Percentiles rank a stretch among this genome's conserved stretches.
phyloP scores from a whole-genome alignment of 768 basidiomycete genomes.

The Russula griseocarnosa region DNA sequence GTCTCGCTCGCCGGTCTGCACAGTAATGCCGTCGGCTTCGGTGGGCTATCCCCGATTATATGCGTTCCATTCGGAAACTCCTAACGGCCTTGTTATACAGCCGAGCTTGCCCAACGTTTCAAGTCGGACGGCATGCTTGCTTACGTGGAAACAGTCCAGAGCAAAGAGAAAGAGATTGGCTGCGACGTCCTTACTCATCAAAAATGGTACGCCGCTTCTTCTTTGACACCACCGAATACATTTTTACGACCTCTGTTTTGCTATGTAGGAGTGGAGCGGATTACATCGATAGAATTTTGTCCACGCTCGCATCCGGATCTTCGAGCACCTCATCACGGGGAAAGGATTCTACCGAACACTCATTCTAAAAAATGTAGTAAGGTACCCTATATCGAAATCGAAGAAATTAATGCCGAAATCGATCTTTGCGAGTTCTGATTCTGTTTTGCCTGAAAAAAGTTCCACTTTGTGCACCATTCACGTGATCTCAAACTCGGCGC shows the following conservation, averaged over 20 bases:
- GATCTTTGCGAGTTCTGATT: background rate
- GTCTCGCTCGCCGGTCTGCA: constrained; percentile 90
- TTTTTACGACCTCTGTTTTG: constrained; percentile 8
- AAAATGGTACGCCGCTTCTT: constrained; percentile 64
- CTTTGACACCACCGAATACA: background rate
- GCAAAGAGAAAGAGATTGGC: constrained; percentile 82
- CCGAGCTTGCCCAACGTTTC: constrained; percentile 74
- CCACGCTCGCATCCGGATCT: constrained; percentile 80
- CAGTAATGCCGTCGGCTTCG: constrained; percentile 72
- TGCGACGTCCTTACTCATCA: constrained; percentile 92
- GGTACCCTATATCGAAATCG: background rate
- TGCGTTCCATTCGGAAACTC: background rate
- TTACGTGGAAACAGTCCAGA: constrained; percentile 83
- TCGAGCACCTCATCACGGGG: constrained; percentile 82
- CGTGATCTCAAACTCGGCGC: background rate
- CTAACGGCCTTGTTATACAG: constrained; percentile 35
- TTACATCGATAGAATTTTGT: constrained; percentile 83
- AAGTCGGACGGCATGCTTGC: constrained; percentile 90
- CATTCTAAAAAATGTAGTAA: constrained; percentile 47
- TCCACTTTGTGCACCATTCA: background rate
- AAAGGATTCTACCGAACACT: constrained; percentile 85
- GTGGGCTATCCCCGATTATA: constrained; percentile 39
- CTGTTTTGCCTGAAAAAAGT: background rate
- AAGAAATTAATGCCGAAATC: too few relatives aligned
- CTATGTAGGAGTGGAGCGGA: constrained; percentile 76